Base-by-base conservation (phyloP, 1,284 basidiomycete species). In the Ceratobasidium sp. region DNA sequence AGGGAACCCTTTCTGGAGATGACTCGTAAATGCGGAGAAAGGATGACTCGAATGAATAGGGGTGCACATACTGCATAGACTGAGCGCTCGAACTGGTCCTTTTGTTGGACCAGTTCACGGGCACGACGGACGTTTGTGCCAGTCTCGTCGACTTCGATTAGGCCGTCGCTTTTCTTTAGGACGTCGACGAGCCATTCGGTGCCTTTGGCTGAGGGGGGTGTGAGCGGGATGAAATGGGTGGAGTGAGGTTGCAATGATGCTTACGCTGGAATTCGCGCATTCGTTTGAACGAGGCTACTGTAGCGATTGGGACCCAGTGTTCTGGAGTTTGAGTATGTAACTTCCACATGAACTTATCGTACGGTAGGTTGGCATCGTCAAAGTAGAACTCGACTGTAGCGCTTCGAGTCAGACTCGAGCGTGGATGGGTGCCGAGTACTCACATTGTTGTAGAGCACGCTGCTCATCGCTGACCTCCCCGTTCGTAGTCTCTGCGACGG, bases 291-390 rank as follows among this genome's bases (percentile, higher is more conserved):
- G 95, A 97, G 3, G 94, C 90, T 79, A 99, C 91, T 2, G 94
- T 96, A 78, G 93, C 88, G 84, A 99, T 90, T 0, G 96, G 92
- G 12, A 99, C 92, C 97, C 96, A 99, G 82, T 98, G 97, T 69
- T 95, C 92, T 1, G 89, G 86, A 82, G 91, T 92, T 81, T 85
- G 86, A 46, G 91, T 91, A 84, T 96, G 92, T 69, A 97, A 86
- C 12, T 93, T 92, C 94, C 96, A 99, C 92, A 99, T 96, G 89
- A 98, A 99, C 92, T 95, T 97, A 91, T 99, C 98, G 83, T 93
- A 97, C 15, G 98, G 97, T 68, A 99, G 90, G 87, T 99, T 99
- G 44, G 96, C 91, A 86, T 98, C 96, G 71, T 94, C 94, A 86
- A 99, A 97, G 89, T 99, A 99, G 86, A 99, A 99, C 85, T 97